A percentile compares a stretch with the other conserved stretches of the same genome.
These are phyloP conservation scores for Claviceps purpurea DNA, from an alignment of 2,329 filamentous ascomycete species.

Conservation along the genomic window DNA sequence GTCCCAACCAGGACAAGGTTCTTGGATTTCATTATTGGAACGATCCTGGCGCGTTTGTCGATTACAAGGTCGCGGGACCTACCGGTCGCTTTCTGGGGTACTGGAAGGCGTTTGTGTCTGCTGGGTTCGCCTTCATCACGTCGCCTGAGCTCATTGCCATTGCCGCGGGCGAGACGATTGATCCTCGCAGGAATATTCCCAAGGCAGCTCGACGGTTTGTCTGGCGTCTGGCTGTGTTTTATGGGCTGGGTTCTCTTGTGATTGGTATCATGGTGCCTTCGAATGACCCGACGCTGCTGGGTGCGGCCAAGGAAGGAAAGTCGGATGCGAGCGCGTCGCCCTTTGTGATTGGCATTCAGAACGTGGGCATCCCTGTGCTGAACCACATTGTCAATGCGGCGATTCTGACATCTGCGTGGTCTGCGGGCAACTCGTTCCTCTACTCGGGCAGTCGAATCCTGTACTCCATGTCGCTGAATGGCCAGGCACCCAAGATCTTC, in stretches of 20 bases:
- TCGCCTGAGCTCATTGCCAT: slow-evolving; percentile 50
- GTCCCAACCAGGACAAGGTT: slow-evolving; percentile 32
- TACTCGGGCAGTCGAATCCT: slow-evolving; percentile 59
- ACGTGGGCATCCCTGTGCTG: slow-evolving; percentile 47
- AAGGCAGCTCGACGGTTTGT: slow-evolving; percentile 50
- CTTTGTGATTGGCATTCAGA: slow-evolving; percentile 54
- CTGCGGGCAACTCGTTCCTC: slow-evolving; percentile 46
- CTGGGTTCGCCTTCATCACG: slow-evolving; percentile 48
- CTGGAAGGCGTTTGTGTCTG: slow-evolving; percentile 42
- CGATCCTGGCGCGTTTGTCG: slow-evolving; percentile 29
- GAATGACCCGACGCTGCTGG: slow-evolving; percentile 47
- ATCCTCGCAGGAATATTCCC: slow-evolving; percentile 52
- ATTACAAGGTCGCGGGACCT: slow-evolving; percentile 30
- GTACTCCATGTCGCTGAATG: slow-evolving; percentile 52
- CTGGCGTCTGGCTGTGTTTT: slow-evolving; percentile 49
- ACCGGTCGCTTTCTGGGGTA: slow-evolving; percentile 44
- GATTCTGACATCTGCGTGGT: slow-evolving; percentile 53
- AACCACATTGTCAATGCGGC: slow-evolving; percentile 56
- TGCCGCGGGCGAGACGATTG: slow-evolving; percentile 50
- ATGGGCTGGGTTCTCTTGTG: slow-evolving; percentile 47
- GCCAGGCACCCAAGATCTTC: slow-evolving; percentile 52
- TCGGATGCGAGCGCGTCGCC: slow-evolving; percentile 47
- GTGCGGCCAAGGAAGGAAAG: slow-evolving; percentile 16
- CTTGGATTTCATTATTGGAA: slow-evolving; percentile 30
- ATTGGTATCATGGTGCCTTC: slow-evolving; percentile 52